Evolutionary conservation across 495 filamentous ascomycete genomes (phyloP).

Genomic region (Penicillium ochrochloron): DNA sequence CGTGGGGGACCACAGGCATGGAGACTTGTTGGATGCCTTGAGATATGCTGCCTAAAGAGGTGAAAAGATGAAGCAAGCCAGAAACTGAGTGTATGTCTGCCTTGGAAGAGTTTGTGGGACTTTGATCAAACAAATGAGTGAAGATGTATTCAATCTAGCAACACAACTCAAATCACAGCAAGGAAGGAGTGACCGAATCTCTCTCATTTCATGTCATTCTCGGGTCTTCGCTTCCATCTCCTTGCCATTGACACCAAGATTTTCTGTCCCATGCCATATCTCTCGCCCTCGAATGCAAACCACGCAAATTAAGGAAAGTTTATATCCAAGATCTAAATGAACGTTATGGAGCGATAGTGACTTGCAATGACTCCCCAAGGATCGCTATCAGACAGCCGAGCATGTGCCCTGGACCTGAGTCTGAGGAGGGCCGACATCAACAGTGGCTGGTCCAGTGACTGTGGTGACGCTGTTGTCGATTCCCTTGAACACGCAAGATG

Average conservation of each 20-base stretch:
- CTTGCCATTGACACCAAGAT: not conserved
- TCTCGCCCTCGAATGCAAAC: not conserved
- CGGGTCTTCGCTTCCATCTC: not conserved
- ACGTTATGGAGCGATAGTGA: not conserved
- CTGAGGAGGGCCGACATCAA: constrained; percentile 28
- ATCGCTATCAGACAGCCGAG: not conserved
- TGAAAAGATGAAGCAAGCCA: no score
- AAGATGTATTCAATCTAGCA: not conserved
- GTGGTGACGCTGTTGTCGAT: constrained; percentile 23
- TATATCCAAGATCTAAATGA: not conserved
- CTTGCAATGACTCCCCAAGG: not conserved
- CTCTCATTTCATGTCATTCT: constrained; percentile 7
- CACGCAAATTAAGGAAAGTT: not conserved
- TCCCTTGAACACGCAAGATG: constrained; percentile 20
- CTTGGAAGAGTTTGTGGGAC: no score
- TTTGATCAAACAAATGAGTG: not conserved
- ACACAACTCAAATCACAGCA: not conserved
- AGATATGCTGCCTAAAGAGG: no score
- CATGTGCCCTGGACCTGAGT: constrained; percentile 24
- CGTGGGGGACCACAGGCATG: no score
- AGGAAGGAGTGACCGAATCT: constrained; percentile 11
- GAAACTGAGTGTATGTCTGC: no score
- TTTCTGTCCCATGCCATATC: no score
- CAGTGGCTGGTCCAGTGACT: constrained; percentile 17
- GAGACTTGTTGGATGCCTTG: no score